Conservation (phyloP, 1,139 yeast species). For the Sugiyamaella paludigena region DNA sequence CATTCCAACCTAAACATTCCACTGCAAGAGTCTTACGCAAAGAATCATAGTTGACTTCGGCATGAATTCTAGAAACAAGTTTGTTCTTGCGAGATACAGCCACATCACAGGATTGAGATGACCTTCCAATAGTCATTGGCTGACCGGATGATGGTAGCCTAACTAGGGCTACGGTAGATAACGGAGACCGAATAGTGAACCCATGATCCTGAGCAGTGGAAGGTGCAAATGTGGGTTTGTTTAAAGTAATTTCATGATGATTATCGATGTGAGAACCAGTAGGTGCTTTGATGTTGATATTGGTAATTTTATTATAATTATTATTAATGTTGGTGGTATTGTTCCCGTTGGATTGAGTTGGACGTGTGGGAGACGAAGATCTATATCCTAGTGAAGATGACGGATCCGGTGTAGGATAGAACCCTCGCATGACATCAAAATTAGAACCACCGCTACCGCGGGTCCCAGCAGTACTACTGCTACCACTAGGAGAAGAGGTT, state of each 20-base stretch:
- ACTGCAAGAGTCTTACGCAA: slow-evolving; percentile 36
- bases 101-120: slow-evolving; percentile 60
- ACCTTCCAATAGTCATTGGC: slow-evolving; percentile 55
- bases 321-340: slow-evolving; percentile 2
- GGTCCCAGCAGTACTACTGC: background rate
- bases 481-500: slow-evolving; percentile 14
- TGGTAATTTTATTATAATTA: slow-evolving; percentile 13
- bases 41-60: slow-evolving; percentile 40
- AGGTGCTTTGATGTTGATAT: background rate
- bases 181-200: slow-evolving; percentile 32
- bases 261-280: background rate
- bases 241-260: background rate
- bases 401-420: slow-evolving; percentile 34
- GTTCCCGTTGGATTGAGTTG: background rate
- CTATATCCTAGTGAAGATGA: slow-evolving; percentile 26
- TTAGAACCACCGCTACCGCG: background rate
- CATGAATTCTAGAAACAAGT: slow-evolving; percentile 67
- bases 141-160: slow-evolving; percentile 36
- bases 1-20: slow-evolving; percentile 69
- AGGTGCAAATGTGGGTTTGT: slow-evolving; percentile 20
- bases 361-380: slow-evolving; percentile 25
- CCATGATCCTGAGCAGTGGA: slow-evolving; percentile 21
- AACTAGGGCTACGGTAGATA: slow-evolving; percentile 34
- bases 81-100: slow-evolving; percentile 55
- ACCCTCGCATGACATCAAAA: slow-evolving; percentile 12